Evolutionary conservation across 176 grass and related monocot genomes (phyloP).

Genomic region (Ensete glaucum): DNA sequence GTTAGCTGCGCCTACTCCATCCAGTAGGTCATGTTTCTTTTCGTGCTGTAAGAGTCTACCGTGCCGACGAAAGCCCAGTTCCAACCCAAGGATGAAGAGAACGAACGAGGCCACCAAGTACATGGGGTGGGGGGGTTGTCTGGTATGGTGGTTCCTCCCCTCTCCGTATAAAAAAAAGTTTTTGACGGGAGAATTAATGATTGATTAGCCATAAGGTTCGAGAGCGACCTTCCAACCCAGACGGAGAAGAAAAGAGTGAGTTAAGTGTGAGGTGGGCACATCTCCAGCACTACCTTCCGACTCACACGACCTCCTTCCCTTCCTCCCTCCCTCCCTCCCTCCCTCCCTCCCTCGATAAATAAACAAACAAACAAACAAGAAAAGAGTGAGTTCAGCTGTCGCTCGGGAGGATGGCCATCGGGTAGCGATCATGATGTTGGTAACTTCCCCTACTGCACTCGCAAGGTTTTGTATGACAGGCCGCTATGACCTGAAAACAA

Average conservation of each 20-base stretch:
- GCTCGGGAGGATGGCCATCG: too few relatives aligned
- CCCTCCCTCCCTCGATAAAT: not conserved
- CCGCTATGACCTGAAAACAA: not conserved
- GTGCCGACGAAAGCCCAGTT: too few relatives aligned
- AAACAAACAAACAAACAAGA: too few relatives aligned
- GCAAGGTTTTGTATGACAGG: not conserved
- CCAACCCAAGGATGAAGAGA: too few relatives aligned
- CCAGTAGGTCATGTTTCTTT: too few relatives aligned
- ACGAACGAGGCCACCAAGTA: too few relatives aligned
- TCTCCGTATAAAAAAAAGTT: not conserved
- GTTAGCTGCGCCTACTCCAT: too few relatives aligned
- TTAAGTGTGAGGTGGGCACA: slow-evolving; percentile 24
- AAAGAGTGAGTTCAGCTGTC: too few relatives aligned
- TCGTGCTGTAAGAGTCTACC: too few relatives aligned
- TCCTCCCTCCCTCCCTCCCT: not conserved
- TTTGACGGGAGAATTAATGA: slow-evolving; percentile 20
- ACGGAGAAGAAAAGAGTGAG: slow-evolving; percentile 12
- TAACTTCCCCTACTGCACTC: too few relatives aligned
- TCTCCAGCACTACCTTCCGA: slow-evolving; percentile 33
- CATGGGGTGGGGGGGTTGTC: too few relatives aligned
- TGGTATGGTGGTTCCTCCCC: not conserved
- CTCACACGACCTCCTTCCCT: slow-evolving; percentile 18
- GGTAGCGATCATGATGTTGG: not conserved
- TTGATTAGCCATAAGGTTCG: slow-evolving; percentile 31
- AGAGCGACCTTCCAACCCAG: slow-evolving; percentile 73